A percentile compares a stretch with the other conserved stretches of the same genome.
These are phyloP conservation scores for Aspergillus clavatus DNA, from an alignment of 2,329 filamentous ascomycete genomes.

Conservation along the genomic window DNA sequence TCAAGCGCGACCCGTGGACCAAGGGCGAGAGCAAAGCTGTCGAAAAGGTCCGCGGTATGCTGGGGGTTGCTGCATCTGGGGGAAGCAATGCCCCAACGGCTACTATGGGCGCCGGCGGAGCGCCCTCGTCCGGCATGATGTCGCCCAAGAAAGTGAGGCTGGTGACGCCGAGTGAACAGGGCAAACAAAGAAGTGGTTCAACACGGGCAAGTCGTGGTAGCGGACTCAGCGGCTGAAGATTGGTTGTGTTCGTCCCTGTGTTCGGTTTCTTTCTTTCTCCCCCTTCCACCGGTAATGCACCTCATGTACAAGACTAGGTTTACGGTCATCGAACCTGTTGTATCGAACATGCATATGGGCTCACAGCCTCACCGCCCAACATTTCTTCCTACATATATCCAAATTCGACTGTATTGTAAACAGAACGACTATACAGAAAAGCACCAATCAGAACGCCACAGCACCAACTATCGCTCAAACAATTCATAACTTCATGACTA, in stretches of 20 bases:
- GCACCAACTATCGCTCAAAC: too few species aligned
- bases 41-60: constrained; percentile 42
- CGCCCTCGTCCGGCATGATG: constrained; percentile 30
- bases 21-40: constrained; percentile 44
- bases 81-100: constrained; percentile 19
- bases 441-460: too few species aligned
- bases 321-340: too few species aligned
- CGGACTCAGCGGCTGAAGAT: constrained; percentile 6
- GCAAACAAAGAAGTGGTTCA: constrained; percentile 21
- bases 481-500: too few species aligned
- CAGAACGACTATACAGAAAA: too few species aligned
- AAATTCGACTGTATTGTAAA: too few species aligned
- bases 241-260: not conserved
- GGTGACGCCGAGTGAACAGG: constrained; percentile 42
- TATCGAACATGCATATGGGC: too few species aligned
- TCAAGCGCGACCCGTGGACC: constrained; percentile 43
- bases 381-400: too few species aligned
- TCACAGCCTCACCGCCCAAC: too few species aligned
- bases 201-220: constrained; percentile 17
- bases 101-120: constrained; percentile 18
- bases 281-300: not conserved
- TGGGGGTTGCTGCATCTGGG: constrained; percentile 29
- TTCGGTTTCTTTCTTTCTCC: too few species aligned
- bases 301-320: not conserved
- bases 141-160: constrained; percentile 44